Evolutionary conservation across 192 early-diverging fungal genomes (phyloP).

Genomic region (Podila minutissima): DNA sequence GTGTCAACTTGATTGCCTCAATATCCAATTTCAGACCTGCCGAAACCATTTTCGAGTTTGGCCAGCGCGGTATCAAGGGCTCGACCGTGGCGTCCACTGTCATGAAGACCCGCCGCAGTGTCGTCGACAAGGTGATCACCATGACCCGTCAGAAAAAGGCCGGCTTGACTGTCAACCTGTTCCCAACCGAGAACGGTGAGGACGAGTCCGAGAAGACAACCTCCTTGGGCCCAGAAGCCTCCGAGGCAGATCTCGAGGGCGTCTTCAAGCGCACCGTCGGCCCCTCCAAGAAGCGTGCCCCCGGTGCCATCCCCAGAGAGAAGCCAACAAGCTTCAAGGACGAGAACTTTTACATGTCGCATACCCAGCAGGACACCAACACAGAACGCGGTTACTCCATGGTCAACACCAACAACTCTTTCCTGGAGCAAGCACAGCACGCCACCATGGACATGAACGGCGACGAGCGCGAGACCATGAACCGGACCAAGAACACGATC

Average conservation of each 20-base stretch:
- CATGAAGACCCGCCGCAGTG: conserved; percentile 72
- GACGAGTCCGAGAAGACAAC: not conserved
- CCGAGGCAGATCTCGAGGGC: conserved; percentile 38
- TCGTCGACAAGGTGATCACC: conserved; percentile 56
- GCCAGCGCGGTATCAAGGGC: conserved; percentile 83
- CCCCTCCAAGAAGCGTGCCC: conserved; percentile 14
- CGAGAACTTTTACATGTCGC: conserved; percentile 89
- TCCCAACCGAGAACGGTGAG: conserved; percentile 17
- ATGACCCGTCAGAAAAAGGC: conserved; percentile 52
- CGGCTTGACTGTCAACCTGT: conserved; percentile 40
- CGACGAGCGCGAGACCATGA: conserved; percentile 80
- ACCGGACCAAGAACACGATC: conserved; percentile 68
- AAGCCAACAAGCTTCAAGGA: conserved; percentile 71
- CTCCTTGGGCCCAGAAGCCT: conserved; percentile 38
- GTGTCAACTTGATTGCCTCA: conserved; percentile 74
- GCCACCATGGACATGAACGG: conserved; percentile 81
- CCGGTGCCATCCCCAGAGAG: conserved; percentile 12
- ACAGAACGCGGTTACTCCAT: conserved; percentile 86
- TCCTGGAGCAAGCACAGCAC: conserved; percentile 82
- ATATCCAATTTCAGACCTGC: conserved; percentile 85
- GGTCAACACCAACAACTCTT: conserved; percentile 74
- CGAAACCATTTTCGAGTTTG: conserved; percentile 97
- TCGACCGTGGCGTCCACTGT: conserved; percentile 69
- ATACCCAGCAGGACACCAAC: conserved; percentile 84
- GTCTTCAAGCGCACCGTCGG: conserved; percentile 43